phyloP scores from a whole-genome alignment of 352 stramenopile species.

The Globisporangium cystogenes region DNA sequence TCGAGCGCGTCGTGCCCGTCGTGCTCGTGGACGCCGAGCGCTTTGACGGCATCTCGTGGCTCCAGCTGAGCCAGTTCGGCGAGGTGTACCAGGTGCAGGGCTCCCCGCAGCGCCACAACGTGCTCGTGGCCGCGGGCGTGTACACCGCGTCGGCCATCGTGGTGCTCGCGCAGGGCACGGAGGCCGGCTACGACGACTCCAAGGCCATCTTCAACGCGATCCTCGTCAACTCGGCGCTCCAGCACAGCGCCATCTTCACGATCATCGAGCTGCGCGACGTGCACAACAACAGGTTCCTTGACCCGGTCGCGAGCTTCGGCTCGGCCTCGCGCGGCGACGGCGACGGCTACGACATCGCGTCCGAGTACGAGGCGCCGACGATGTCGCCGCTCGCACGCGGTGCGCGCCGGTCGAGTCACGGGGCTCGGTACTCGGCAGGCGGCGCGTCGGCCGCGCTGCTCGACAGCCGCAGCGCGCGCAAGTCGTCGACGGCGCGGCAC shows the following conservation, averaged over 20 bases:
- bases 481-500: slow-evolving; percentile 29
- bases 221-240: slow-evolving; percentile 65
- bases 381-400: neutral
- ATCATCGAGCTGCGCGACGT: slow-evolving; percentile 85
- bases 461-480: slow-evolving; percentile 12
- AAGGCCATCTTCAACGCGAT: slow-evolving; percentile 87
- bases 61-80: slow-evolving; percentile 56
- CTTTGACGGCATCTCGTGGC: slow-evolving; percentile 66
- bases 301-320: slow-evolving; percentile 64
- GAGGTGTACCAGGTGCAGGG: slow-evolving; percentile 79
- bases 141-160: slow-evolving; percentile 79
- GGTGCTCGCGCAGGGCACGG: slow-evolving; percentile 69
- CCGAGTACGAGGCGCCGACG: slow-evolving; percentile 1
- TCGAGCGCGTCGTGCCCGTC: slow-evolving; percentile 57
- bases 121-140: slow-evolving; percentile 66
- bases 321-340: slow-evolving; percentile 14
- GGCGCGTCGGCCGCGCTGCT: neutral
- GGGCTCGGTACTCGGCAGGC: neutral
- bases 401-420: neutral
- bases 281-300: slow-evolving; percentile 80
- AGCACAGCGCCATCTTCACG: slow-evolving; percentile 68
- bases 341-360: no score
- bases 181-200: slow-evolving; percentile 71
- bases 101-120: slow-evolving; percentile 64
- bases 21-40: slow-evolving; percentile 68